A percentile compares a stretch with the other conserved stretches of the same genome.
Evolutionary conservation across 2,329 filamentous ascomycete species (phyloP).

Genomic region (Cercospora sesami): DNA sequence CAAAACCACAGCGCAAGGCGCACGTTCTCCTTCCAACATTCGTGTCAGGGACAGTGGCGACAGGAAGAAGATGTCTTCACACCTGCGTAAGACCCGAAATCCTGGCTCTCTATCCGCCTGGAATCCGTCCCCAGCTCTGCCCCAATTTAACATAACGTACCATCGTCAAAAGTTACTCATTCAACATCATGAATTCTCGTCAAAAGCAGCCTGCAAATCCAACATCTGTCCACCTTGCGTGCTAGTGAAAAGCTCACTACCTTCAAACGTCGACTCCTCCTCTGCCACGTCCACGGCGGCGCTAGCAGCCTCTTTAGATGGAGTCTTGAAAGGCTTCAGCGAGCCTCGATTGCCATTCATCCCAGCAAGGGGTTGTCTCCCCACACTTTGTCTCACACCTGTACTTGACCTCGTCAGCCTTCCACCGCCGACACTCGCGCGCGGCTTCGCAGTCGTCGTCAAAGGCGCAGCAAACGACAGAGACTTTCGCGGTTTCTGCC

Average conservation of each 20-base stretch:
- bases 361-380: conserved; percentile 27
- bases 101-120: neutral
- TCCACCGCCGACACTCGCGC: conserved; percentile 21
- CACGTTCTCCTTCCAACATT: neutral
- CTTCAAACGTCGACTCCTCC: conserved; percentile 42
- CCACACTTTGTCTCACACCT: conserved; percentile 26
- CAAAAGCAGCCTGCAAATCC: conserved; percentile 17
- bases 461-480: conserved; percentile 22
- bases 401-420: conserved; percentile 14
- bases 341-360: conserved; percentile 34
- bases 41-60: neutral
- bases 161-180: neutral
- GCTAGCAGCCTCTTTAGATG: neutral
- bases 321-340: conserved; percentile 26
- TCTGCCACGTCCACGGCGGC: conserved; percentile 20
- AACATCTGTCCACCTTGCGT: conserved; percentile 33
- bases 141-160: neutral
- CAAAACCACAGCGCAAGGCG: neutral
- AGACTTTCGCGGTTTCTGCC: conserved; percentile 28
- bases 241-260: conserved; percentile 42
- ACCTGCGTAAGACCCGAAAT: neutral
- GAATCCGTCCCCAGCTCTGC: neutral
- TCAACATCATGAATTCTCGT: conserved; percentile 10
- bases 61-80: neutral
- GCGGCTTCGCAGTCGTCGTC: conserved; percentile 32